These are phyloP conservation scores for Gloeostereum incarnatum DNA, from an alignment of 768 basidiomycete species.

Conservation along the genomic window DNA sequence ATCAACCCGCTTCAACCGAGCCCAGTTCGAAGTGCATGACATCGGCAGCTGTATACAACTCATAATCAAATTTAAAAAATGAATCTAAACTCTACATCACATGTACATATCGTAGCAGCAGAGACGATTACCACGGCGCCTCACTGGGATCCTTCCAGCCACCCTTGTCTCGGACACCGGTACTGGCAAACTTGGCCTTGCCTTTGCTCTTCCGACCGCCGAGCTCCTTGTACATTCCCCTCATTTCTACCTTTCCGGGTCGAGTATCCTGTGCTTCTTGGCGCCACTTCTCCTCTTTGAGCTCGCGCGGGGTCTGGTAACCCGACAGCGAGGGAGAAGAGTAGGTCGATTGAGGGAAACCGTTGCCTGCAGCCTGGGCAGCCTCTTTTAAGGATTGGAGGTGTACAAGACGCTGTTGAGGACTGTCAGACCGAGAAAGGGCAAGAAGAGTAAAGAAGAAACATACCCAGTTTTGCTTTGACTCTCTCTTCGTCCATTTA, in stretches of 20 bases:
- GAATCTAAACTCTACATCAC: too few relatives aligned
- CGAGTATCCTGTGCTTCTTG: conserved; percentile 40
- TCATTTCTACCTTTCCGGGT: conserved; percentile 79
- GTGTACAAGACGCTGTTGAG: conserved; percentile 41
- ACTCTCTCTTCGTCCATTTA: conserved; percentile 90
- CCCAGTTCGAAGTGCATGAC: too few relatives aligned
- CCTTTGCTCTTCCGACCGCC: conserved; percentile 72
- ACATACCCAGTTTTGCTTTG: conserved; percentile 86
- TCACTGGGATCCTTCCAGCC: conserved; percentile 67
- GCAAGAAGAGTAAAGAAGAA: not conserved
- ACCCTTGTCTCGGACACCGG: conserved; percentile 63
- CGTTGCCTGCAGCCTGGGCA: conserved; percentile 29
- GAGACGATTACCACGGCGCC: too few relatives aligned
- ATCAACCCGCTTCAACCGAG: too few relatives aligned
- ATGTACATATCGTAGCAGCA: too few relatives aligned
- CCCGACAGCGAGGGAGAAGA: conserved; percentile 48
- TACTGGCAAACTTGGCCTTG: conserved; percentile 68
- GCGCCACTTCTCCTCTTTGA: conserved; percentile 72
- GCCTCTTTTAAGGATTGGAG: conserved; percentile 24
- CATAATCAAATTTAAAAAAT: too few relatives aligned
- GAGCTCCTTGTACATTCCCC: conserved; percentile 86
- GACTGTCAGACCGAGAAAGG: not conserved
- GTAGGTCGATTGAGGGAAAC: too few relatives aligned
- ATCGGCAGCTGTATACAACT: too few relatives aligned
- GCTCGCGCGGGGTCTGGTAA: conserved; percentile 70